Conservation (phyloP, 768 basidiomycete genomes). For the Amanita polypyramis region DNA sequence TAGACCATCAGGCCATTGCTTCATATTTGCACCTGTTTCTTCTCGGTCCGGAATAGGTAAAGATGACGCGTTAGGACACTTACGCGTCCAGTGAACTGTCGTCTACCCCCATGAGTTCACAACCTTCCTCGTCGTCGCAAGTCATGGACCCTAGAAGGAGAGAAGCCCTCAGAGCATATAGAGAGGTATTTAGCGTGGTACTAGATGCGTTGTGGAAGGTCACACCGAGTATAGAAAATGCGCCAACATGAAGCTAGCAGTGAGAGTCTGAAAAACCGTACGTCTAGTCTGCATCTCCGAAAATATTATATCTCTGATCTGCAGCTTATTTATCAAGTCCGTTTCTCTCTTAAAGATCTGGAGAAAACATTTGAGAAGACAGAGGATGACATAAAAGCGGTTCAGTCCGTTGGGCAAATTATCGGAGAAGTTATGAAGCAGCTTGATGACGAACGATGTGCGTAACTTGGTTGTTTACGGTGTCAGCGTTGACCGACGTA, state of each 20-base stretch:
- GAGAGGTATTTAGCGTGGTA: conserved; percentile 38
- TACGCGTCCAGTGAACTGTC: conserved; percentile 32
- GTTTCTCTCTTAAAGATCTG: conserved; percentile 82
- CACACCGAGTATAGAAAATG: conserved; percentile 65
- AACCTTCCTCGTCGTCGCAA: conserved; percentile 37
- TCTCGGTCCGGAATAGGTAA: conserved; percentile 9
- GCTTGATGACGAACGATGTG: conserved; percentile 94
- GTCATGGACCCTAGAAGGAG: conserved; percentile 60
- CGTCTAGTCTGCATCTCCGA: conserved; percentile 19
- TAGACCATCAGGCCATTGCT: conserved; percentile 25
- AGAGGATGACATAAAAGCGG: conserved; percentile 97
- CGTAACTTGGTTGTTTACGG: conserved; percentile 19
- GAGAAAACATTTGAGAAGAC: conserved; percentile 90
- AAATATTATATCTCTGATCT: neutral
- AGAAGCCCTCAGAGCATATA: conserved; percentile 67
- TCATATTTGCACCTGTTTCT: neutral
- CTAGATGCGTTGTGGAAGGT: neutral
- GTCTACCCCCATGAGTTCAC: conserved; percentile 16
- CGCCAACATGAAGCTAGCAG: conserved; percentile 80
- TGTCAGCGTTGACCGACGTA: conserved; percentile 1
- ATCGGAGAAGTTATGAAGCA: conserved; percentile 99
- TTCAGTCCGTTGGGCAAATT: conserved; percentile 98
- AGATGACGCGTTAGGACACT: conserved; percentile 23
- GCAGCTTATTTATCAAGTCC: conserved; percentile 38
- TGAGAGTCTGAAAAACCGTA: conserved; percentile 84